These are phyloP conservation scores for Aspergillus bertholletiae DNA, from an alignment of 495 filamentous ascomycete species.

Conservation along the genomic window DNA sequence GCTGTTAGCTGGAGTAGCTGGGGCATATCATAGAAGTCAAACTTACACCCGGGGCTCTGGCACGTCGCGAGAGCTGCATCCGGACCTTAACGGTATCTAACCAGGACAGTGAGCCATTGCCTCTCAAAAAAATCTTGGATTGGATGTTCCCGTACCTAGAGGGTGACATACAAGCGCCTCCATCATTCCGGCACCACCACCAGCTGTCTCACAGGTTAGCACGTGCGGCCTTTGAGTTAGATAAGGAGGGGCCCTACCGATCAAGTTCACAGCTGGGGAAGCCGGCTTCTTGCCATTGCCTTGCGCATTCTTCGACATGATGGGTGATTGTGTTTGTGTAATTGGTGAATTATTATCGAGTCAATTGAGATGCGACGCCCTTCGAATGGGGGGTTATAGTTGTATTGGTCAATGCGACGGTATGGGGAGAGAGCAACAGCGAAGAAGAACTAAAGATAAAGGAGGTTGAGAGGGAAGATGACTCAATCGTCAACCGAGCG, in stretches of 20 bases:
- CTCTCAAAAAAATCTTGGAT: neutral
- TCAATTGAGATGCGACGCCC: conserved; percentile 1
- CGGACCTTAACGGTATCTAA: conserved; percentile 95
- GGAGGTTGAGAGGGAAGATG: neutral
- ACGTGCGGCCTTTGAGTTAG: neutral
- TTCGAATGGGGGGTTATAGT: neutral
- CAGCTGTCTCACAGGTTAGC: conserved; percentile 55
- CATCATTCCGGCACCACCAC: conserved; percentile 98
- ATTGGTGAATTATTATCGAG: conserved; percentile 4
- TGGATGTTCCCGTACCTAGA: conserved; percentile 56
- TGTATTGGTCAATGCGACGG: conserved; percentile 6
- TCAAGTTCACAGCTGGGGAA: conserved; percentile 86
- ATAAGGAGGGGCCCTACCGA: conserved; percentile 58
- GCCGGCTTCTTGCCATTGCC: conserved; percentile 73
- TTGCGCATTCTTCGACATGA: conserved; percentile 61
- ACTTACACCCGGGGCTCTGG: conserved; percentile 73
- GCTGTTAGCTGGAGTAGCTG: conserved; percentile 18
- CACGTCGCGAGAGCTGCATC: conserved; percentile 94
- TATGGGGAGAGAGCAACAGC: conserved; percentile 22
- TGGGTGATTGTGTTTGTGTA: conserved; percentile 15
- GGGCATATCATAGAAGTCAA: neutral
- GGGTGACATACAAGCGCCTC: conserved; percentile 97
- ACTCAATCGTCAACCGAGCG: conserved; percentile 1
- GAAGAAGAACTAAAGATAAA: conserved; percentile 9
- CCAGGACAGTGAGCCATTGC: conserved; percentile 27